Evolutionary conservation across 352 stramenopile species (phyloP), one percentile per base, ranked within the genome.

Genomic region (Plasmopara viticola): DNA sequence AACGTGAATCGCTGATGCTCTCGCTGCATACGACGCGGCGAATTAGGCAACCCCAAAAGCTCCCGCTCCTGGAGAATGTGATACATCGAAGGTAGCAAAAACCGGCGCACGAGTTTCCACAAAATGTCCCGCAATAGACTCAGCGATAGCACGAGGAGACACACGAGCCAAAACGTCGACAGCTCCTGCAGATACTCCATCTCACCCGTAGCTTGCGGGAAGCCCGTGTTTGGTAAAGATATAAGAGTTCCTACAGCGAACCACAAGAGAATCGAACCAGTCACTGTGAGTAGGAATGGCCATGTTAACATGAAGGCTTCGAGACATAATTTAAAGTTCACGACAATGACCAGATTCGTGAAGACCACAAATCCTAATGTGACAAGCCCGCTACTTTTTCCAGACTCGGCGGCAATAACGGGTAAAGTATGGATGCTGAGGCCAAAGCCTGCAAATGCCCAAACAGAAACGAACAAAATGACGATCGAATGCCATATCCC

Each of bases 11-110:
- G 45, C 8, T 45, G 58, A 28, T 66, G 62, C 34, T 86, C 70
- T 10, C 54, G 62, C n/a, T 66, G 41, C 45, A 90, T 71, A 44
- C 73, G 68, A 28, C 69, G 68, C 13, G 77, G 77, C 5, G 77
- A 86, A 38, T 80, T 88, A 4, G 69, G 67, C 29, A 88, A 58
- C 9, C 60, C 66, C 45, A 90, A 65, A 47, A 75, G 68, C 38
- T 90, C 80, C 0, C 80, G 80, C 44, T 90, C 80, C 44, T 90
- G 80, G 3, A 90, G 44, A 47, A 90, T 90, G 44, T 90, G 80
- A 41, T 90, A 88, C 37, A 78, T 77, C 10, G 77, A 86, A 5
- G 80, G 80, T 9, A 75, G 75, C 20, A 58, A 66, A 43, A 87
- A 58, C 5, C 80, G 80, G 13, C 77, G 77, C 35, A 90, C 43